Evolutionary conservation across 768 basidiomycete genomes (phyloP).

Genomic region (Tephrocybe rancida): DNA sequence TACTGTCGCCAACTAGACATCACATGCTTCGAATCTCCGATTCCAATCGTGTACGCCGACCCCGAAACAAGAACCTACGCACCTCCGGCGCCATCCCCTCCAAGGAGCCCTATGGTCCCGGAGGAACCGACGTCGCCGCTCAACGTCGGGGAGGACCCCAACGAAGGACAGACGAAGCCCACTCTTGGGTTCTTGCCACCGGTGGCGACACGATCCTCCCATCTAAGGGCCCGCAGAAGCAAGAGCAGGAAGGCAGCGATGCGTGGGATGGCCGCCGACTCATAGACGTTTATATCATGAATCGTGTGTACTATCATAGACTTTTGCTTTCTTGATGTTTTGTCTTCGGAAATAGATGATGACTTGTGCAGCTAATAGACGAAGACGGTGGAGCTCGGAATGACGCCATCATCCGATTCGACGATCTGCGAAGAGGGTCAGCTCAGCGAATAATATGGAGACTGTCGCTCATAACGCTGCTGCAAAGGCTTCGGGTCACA

Average conservation of each 20-base stretch:
- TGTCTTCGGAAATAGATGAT: no score
- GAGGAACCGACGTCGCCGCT: conserved; percentile 16
- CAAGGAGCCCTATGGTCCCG: conserved; percentile 14
- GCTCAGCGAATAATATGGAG: no score
- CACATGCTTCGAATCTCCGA: conserved; percentile 55
- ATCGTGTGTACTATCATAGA: no score
- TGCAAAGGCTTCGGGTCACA: no score
- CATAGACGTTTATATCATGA: no score
- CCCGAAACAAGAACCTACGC: conserved; percentile 26
- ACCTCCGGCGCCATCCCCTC: conserved; percentile 13
- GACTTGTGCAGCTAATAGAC: no score
- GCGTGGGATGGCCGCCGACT: conserved; percentile 34
- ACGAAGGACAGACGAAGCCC: conserved; percentile 34
- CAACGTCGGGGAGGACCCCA: conserved; percentile 25
- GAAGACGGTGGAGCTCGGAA: no score
- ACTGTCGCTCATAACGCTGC: no score
- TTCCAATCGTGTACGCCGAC: conserved; percentile 58
- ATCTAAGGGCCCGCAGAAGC: conserved; percentile 42
- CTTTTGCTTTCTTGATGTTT: no score
- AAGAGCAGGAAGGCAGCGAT: conserved; percentile 42
- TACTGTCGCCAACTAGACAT: conserved; percentile 75
- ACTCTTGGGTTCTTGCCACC: conserved; percentile 52
- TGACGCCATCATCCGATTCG: no score
- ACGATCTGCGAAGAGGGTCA: no score
- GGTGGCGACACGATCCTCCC: conserved; percentile 31